phyloP scores from a whole-genome alignment of 768 basidiomycete genomes.

The Saitozyma sp. region DNA sequence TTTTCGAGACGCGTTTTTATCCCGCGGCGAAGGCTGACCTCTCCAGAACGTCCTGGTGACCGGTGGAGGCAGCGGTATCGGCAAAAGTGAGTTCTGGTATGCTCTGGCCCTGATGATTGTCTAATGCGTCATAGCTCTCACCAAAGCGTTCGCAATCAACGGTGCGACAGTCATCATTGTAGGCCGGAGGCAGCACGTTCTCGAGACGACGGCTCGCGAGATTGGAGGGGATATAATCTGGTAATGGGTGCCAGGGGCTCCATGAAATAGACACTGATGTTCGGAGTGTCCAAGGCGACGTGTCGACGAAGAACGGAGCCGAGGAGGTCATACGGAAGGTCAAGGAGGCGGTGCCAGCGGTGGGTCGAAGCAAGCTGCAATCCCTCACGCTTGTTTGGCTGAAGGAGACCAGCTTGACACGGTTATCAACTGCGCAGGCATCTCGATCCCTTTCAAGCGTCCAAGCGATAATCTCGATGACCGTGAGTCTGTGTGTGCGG shows the following conservation, averaged over 20 bases:
- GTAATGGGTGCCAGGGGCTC: background rate
- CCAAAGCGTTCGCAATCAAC: slow-evolving; percentile 31
- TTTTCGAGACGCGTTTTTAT: too few species aligned
- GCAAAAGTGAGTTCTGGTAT: slow-evolving; percentile 2
- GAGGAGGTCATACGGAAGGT: background rate
- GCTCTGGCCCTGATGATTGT: too few species aligned
- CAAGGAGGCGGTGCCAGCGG: slow-evolving; percentile 8
- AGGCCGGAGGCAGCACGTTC: slow-evolving; percentile 34
- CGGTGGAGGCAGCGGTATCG: slow-evolving; percentile 44
- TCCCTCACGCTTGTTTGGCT: background rate
- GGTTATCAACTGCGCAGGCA: slow-evolving; percentile 39
- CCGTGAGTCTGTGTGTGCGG: slow-evolving; percentile 16
- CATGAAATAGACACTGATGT: too few species aligned
- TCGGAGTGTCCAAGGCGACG: slow-evolving; percentile 7
- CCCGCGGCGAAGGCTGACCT: too few species aligned
- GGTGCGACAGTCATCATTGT: slow-evolving; percentile 44
- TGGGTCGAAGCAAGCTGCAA: background rate
- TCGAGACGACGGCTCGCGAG: slow-evolving; percentile 29
- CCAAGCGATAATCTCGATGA: slow-evolving; percentile 24
- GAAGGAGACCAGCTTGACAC: slow-evolving; percentile 17
- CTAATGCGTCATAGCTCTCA: slow-evolving; percentile 9
- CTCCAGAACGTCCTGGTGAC: slow-evolving; percentile 32
- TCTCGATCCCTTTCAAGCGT: slow-evolving; percentile 15
- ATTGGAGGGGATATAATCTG: slow-evolving; percentile 27
- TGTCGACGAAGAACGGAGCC: background rate